phyloP scores from a whole-genome alignment of 2,329 filamentous ascomycete genomes.

The Trichoderma sp. region DNA sequence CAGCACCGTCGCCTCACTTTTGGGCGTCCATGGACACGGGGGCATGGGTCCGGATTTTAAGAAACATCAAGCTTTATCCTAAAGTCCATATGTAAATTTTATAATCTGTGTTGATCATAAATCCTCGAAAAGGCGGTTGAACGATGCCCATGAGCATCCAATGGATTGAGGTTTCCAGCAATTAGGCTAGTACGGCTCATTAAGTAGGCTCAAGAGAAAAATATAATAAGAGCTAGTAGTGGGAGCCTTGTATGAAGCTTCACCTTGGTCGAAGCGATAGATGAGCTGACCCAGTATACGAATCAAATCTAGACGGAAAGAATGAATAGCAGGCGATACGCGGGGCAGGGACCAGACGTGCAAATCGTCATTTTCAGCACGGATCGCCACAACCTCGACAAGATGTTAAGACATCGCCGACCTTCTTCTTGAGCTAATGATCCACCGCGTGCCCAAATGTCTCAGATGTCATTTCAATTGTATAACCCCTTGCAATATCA shows the following conservation, averaged over 20 bases:
- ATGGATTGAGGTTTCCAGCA: neutral
- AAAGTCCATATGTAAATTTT: neutral
- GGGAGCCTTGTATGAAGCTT: neutral
- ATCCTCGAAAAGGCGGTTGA: neutral
- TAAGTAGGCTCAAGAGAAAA: neutral
- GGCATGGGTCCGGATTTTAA: neutral
- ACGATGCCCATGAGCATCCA: neutral
- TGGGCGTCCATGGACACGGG: neutral
- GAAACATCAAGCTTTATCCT: fast-evolving
- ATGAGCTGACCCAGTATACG: neutral
- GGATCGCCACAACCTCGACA: neutral
- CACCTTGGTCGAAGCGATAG: neutral
- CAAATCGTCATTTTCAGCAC: neutral
- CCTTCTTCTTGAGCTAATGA: neutral
- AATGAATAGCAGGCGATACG: neutral
- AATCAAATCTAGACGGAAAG: neutral
- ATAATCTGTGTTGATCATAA: neutral
- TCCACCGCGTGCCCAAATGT: neutral
- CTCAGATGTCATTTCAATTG: neutral
- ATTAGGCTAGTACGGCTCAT: neutral
- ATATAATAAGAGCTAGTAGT: neutral
- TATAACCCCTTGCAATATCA: neutral
- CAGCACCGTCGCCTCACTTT: neutral
- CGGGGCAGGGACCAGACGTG: neutral
- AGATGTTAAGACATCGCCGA: neutral